phyloP scores from a whole-genome alignment of 768 basidiomycete genomes.

The Grammothele lineata region DNA sequence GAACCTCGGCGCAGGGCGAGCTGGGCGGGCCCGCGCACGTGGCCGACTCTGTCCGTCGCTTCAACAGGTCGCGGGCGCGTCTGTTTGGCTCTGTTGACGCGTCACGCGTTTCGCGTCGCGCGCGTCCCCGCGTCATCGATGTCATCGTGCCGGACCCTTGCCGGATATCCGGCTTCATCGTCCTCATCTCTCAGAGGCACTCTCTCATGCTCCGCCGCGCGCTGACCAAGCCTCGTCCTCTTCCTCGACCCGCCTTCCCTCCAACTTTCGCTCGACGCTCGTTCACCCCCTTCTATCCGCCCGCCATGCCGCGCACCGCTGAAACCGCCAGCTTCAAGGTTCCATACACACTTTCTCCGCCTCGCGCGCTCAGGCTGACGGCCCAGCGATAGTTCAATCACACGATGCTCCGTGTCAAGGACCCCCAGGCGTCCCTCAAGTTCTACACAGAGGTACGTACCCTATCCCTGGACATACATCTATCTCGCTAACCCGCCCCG shows the following conservation, averaged over 20 bases:
- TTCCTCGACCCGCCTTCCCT: background rate
- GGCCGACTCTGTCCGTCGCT: no score
- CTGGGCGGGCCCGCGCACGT: no score
- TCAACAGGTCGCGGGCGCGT: conserved; percentile 17
- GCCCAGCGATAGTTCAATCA: conserved; percentile 61
- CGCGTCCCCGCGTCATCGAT: conserved; percentile 5
- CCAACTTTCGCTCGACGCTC: background rate
- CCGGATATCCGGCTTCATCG: background rate
- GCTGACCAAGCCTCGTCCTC: no score
- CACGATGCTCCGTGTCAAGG: conserved; percentile 86
- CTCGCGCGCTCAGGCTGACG: background rate
- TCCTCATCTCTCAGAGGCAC: background rate
- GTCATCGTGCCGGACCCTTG: background rate
- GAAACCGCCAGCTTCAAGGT: conserved; percentile 67
- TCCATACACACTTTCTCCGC: background rate
- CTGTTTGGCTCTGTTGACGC: conserved; percentile 14
- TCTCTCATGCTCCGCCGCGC: no score
- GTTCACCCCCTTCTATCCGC: conserved; percentile 5
- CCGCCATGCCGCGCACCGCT: conserved; percentile 54
- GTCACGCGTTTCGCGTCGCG: conserved; percentile 16
- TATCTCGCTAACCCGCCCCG: background rate
- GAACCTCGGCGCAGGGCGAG: background rate
- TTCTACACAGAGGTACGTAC: conserved; percentile 71
- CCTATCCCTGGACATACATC: background rate
- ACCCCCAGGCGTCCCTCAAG: conserved; percentile 72